These are phyloP conservation scores for Zygosaccharomyces sapae DNA, from an alignment of 1,139 yeast species.

Conservation along the genomic window DNA sequence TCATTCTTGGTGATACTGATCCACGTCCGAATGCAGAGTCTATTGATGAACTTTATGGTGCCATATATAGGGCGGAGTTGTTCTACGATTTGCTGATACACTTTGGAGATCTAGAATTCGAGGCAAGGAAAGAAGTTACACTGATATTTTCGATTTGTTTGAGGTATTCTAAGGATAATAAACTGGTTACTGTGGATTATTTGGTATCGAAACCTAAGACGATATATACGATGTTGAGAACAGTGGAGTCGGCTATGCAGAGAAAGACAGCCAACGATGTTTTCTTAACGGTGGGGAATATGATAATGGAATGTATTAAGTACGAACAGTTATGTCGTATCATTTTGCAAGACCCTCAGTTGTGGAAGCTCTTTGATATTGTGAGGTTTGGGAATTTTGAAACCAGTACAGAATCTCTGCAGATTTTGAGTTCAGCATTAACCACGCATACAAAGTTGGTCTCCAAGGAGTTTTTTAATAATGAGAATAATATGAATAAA, in stretches of 20 bases:
- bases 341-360: conserved; percentile 51
- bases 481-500: conserved; percentile 44
- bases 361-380: conserved; percentile 83
- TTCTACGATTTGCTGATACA: conserved; percentile 56
- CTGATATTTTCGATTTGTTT: conserved; percentile 72
- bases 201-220: conserved; percentile 64
- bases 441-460: conserved; percentile 66
- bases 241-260: conserved; percentile 54
- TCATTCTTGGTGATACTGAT: conserved; percentile 70
- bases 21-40: conserved; percentile 72
- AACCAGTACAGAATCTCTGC: conserved; percentile 83
- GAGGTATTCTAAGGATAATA: conserved; percentile 70
- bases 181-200: conserved; percentile 86
- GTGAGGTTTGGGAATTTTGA: conserved; percentile 78
- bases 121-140: conserved; percentile 80
- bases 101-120: conserved; percentile 71
- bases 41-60: conserved; percentile 48
- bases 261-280: conserved; percentile 44
- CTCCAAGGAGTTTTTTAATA: conserved; percentile 57
- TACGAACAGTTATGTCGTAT: conserved; percentile 65
- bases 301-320: conserved; percentile 80
- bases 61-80: conserved; percentile 52
- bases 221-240: conserved; percentile 56
- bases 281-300: conserved; percentile 71
- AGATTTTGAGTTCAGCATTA: conserved; percentile 66